These are phyloP conservation scores for Yamadazyma diospyri DNA, from an alignment of 1,139 yeast genomes.

Conservation along the genomic window DNA sequence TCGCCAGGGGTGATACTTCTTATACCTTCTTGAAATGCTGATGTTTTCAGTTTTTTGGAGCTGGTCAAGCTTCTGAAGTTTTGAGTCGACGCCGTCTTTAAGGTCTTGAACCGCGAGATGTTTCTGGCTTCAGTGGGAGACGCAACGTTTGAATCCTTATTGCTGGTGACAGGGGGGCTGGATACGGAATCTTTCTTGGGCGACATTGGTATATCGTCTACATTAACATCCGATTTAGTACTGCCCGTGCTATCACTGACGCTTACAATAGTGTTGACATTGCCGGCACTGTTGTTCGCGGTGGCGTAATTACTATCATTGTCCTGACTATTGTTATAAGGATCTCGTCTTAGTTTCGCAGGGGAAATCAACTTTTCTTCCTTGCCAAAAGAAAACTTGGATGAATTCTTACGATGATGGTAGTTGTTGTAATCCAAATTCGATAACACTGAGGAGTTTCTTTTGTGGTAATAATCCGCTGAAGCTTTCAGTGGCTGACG, in stretches of 20 bases:
- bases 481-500: constrained; percentile 23
- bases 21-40: constrained; percentile 94
- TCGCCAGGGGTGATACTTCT: constrained; percentile 72
- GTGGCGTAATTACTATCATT: not conserved
- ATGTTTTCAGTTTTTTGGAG: constrained; percentile 62
- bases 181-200: constrained; percentile 29
- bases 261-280: not conserved
- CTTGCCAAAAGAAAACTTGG: constrained; percentile 10
- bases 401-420: constrained; percentile 10
- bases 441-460: constrained; percentile 26
- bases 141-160: not conserved
- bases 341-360: constrained; percentile 22
- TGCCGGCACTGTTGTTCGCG: not conserved
- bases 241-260: not conserved
- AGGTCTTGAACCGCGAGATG: constrained; percentile 35
- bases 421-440: constrained; percentile 3
- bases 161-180: constrained; percentile 9
- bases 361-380: constrained; percentile 23
- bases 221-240: constrained; percentile 11
- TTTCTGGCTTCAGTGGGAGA: constrained; percentile 3
- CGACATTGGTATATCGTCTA: constrained; percentile 30
- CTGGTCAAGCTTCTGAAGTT: constrained; percentile 41
- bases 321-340: not conserved
- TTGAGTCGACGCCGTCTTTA: constrained; percentile 43
- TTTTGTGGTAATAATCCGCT: constrained; percentile 23